These are phyloP conservation scores for Microdochium paspali DNA, from an alignment of 2,329 filamentous ascomycete genomes.

Conservation along the genomic window DNA sequence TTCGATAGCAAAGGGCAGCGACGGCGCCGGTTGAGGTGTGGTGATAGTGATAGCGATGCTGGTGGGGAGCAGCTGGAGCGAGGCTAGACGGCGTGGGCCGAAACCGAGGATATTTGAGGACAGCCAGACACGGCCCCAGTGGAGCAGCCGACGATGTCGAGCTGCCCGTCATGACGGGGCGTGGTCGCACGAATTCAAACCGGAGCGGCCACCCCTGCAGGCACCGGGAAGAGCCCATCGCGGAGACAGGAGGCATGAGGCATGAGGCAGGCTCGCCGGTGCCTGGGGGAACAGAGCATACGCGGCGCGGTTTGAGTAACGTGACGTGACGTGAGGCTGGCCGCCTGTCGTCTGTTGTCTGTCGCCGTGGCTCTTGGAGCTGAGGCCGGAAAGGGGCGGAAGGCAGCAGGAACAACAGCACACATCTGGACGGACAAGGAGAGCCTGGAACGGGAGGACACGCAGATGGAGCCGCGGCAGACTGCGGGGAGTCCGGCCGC, in stretches of 20 bases:
- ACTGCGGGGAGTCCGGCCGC: not conserved
- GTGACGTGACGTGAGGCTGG: too few species aligned
- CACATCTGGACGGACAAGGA: not conserved
- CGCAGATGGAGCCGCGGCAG: not conserved
- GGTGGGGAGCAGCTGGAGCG: constrained; percentile 3
- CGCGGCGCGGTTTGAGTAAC: too few species aligned
- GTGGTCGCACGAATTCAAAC: constrained; percentile 24
- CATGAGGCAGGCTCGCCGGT: not conserved
- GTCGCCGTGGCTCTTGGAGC: too few species aligned
- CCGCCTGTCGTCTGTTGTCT: too few species aligned
- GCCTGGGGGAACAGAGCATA: not conserved
- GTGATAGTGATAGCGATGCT: constrained; percentile 15
- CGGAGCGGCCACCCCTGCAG: constrained; percentile 21
- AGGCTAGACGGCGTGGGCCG: constrained; percentile 17
- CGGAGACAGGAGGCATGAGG: not conserved
- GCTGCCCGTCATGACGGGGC: constrained; percentile 16
- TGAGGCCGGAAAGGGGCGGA: not conserved
- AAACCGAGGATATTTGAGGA: constrained; percentile 25
- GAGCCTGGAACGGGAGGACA: not conserved
- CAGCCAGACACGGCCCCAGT: constrained; percentile 18
- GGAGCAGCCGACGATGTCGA: constrained; percentile 18
- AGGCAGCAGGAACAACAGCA: too few species aligned
- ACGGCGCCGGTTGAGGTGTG: constrained; percentile 14
- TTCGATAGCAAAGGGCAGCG: constrained; percentile 6
- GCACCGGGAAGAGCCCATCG: constrained; percentile 12